Evolutionary conservation across 2,329 filamentous ascomycete species (phyloP), one percentile per base, ranked within the genome.

Genomic region (Stagonosporopsis rhizophila): DNA sequence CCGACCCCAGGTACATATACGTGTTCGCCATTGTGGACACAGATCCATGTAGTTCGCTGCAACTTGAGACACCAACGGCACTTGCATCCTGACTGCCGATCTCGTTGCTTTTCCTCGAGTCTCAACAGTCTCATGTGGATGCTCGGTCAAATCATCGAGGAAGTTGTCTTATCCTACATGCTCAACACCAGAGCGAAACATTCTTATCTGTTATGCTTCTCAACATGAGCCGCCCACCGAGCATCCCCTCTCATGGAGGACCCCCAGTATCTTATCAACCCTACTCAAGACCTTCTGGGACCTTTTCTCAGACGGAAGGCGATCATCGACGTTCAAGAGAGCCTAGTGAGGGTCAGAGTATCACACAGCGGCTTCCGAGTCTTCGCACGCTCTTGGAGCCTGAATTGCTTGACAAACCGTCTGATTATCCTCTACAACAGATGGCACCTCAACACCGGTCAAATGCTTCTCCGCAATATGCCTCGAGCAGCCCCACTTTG

Each of bases 201-300:
- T n/a, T 44, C 19, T 12, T 35, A 17, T 54, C 62, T 68, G 65
- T 63, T 59, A 75, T 73, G 70, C 67, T 75, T 69, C 90, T 90
- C 46, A 82, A 89, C 37, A 92, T 96, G 65, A 91, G 96, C 69
- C 92, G 91, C 20, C 89, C 96, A 73, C 83, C 83, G 2, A 92
- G 96, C 52, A 96, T 96, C 72, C 91, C 92, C 1, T 90, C 91
- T 68, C 96, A 92, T 90, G 66, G 68, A 60, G 70, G 67, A 27
- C 70, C 52, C 63, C 64, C 67, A 34, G 55, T 65, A 11, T 68
- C 68, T 39, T 70, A 72, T 62, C 64, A 52, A 56, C 59, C 67
- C 28, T 74, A 73, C 55, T 63, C 69, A 56, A 59, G 61, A 53
- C 56, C 66, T 44, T 64, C 57, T 61, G 67, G 63, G 50, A 62